Evolutionary conservation across 2,329 filamentous ascomycete species (phyloP), one percentile per base, ranked within the genome.

Genomic region (Emergomyces pasteurianus): DNA sequence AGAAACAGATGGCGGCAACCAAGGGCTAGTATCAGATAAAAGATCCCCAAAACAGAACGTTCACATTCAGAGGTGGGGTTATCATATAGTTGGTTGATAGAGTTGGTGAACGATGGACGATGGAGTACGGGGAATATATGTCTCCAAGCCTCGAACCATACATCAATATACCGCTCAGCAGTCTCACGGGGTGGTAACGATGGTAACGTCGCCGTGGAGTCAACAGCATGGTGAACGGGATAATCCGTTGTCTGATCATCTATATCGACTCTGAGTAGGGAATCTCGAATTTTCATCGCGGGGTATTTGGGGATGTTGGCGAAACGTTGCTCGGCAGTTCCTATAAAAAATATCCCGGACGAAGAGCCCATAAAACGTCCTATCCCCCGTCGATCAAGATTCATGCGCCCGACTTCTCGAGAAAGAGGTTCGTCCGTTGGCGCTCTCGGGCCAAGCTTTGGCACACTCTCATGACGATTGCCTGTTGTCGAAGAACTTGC

Each of bases 361-460:
- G 62, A 63, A 46, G 62, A 62, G 12, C 62, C 62, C 28, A 63
- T 63, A 26, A 63, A 63, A 18, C 62, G 59, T 16, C 62, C 62
- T 28, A 63, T 58, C 3, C 62, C 62, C 0, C 47, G 38, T 16
- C 60, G 52, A 40, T 63, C 62, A 1, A 59, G 56, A 7, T 63
- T 63, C 62, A 63, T 63, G 2, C 62, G 46, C 5, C 62, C 62
- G 34, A 63, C 62, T 50, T 63, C 62, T 16, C 60, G 61, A 14
- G 61, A 63, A 21, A 63, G 56, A 10, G 62, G 61, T 42, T 63
- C 62, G 38, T 63, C 62, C 7, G 49, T 62, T 26, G 60, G 21
- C 8, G 46, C 8, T 34, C 38, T 59, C 8, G 53, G 26, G 40
- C 47, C 40, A 23, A 54, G 50, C 52, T 47, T 54, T 21, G 36